Conservation (phyloP, 257 asterid genomes). For the Marsdenia floribunda region DNA sequence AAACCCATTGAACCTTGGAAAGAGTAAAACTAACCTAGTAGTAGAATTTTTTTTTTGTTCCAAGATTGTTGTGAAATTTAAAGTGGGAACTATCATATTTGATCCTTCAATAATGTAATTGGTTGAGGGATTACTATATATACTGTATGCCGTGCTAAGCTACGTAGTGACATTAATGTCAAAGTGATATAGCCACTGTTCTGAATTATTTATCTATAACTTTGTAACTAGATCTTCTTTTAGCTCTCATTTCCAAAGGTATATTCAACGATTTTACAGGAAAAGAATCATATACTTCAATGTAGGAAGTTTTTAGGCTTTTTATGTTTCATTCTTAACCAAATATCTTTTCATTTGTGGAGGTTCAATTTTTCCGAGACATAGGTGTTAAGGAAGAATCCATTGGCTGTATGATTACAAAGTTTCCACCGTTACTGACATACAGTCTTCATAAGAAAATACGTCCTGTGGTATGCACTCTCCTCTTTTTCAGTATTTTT, state of each 20-base stretch:
- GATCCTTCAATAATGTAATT: background rate
- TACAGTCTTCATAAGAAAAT: constrained; percentile 91
- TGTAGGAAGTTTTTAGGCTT: background rate
- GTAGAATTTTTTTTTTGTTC: background rate
- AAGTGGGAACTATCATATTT: background rate
- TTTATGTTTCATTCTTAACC: background rate
- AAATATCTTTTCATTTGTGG: constrained; percentile 10
- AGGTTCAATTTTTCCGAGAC: constrained; percentile 89
- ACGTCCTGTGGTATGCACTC: constrained; percentile 69
- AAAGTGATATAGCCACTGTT: background rate
- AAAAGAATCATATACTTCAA: background rate
- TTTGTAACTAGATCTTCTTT: background rate
- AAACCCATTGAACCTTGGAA: background rate
- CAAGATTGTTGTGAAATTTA: background rate
- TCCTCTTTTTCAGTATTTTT: background rate
- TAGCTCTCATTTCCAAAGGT: background rate
- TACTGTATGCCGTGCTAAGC: background rate
- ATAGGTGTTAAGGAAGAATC: constrained; percentile 75
- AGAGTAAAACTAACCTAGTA: background rate
- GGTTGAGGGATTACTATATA: background rate
- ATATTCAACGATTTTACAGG: background rate
- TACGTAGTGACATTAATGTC: background rate
- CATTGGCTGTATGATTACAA: constrained; percentile 58
- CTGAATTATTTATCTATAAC: background rate
- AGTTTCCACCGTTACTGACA: constrained; percentile 75